Conservation (phyloP, 495 filamentous ascomycete species). For the Lindgomyces ingoldianus region DNA sequence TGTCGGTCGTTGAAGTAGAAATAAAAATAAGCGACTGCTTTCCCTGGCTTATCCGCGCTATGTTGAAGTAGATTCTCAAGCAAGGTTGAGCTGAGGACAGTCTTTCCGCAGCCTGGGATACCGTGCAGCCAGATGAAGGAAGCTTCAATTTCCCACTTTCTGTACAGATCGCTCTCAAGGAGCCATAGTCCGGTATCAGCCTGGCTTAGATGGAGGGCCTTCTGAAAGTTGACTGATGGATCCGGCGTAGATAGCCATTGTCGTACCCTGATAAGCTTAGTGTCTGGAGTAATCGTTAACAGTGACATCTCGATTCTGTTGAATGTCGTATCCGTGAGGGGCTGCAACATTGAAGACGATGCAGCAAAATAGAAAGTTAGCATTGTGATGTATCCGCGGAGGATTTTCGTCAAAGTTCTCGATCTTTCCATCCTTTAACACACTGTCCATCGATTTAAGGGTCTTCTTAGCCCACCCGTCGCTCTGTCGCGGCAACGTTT, state of each 20-base stretch:
- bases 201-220: neutral
- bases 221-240: slow-evolving; percentile 7
- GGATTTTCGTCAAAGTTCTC: slow-evolving; percentile 35
- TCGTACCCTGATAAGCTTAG: slow-evolving; percentile 6
- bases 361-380: slow-evolving; percentile 35
- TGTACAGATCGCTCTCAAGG: slow-evolving; percentile 9
- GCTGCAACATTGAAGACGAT: slow-evolving; percentile 12
- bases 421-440: slow-evolving; percentile 38
- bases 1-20: slow-evolving; percentile 25
- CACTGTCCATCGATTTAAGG: slow-evolving; percentile 33
- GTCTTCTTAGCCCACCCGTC: slow-evolving; percentile 32
- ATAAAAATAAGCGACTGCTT: slow-evolving; percentile 9
- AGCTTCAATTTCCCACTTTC: neutral
- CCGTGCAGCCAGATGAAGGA: neutral
- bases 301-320: neutral
- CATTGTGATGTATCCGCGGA: slow-evolving; percentile 34
- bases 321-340: slow-evolving; percentile 7
- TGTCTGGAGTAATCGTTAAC: slow-evolving; percentile 2
- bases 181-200: slow-evolving; percentile 4
- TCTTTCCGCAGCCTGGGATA: slow-evolving; percentile 12
- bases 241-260: slow-evolving; percentile 24
- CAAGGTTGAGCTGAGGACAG: slow-evolving; percentile 5
- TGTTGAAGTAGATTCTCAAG: neutral
- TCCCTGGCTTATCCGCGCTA: neutral
- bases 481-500: slow-evolving; percentile 27